Base-by-base conservation (phyloP, 2,329 filamentous ascomycete species). In the Helotiales sp. region DNA sequence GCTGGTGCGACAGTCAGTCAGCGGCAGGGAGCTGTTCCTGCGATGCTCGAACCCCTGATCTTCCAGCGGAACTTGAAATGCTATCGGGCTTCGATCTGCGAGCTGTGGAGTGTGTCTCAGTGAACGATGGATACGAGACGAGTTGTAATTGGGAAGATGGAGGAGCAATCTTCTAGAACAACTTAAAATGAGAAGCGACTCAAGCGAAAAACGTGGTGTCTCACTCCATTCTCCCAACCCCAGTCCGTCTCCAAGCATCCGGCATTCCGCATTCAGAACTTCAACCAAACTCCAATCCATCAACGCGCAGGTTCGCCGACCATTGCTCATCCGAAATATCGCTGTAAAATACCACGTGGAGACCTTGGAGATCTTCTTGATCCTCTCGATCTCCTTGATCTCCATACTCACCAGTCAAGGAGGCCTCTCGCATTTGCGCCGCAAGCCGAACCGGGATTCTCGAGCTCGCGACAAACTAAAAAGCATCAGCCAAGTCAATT, bases 401-500 rank as follows among this genome's bases (percentile, higher is more conserved):
- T 5, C 3, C 31, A 34, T 13, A 15, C 15, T 44, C 40, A 44
- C 40, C 40, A 44, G 22, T 44, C 40, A 44, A 44, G 40, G 15
- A 44, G 22, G 22, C 40, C 40, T 31, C 55, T 58, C 19, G 60
- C 52, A 29, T 57, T 62, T 3, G 58, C 59, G 19, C 52, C 47
- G 33, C 65, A 67, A 22, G 63, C 25, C 2, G 64, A 59, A 22
- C 25, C 34, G 25, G 47, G 19, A 15, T 53, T 48, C 19, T 60
- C 63, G 2, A 64, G 55, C 27, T 63, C 60, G n/a, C 54, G 55
- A 33, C 61, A 61, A 29, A 60, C 54, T 61, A 42, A 53, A 12
- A 6, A 34, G 6, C n/a, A 13, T 55, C 34, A 52, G 46, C 4
- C 12, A 52, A 50, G 42, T 50, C 38, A 54, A 51, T 17, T 13